phyloP scores from a whole-genome alignment of 495 filamentous ascomycete genomes.

The Xylaria venustula region DNA sequence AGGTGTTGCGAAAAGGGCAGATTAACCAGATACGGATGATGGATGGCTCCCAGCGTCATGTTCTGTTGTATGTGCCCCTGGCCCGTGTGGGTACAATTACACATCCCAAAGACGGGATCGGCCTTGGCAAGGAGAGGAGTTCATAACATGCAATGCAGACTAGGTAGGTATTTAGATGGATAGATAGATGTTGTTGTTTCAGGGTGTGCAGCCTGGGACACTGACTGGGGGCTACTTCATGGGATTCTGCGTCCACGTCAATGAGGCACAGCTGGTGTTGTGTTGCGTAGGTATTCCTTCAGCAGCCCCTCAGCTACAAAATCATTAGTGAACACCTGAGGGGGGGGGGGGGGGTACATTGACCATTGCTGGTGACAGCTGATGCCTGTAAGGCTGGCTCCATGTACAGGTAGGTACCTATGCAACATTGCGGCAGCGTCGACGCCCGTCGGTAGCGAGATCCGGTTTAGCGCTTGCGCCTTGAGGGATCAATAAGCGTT shows the following conservation, averaged over 20 bases:
- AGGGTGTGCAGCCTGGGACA: too few species aligned
- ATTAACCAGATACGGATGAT: conserved; percentile 10
- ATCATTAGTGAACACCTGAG: conserved; percentile 1
- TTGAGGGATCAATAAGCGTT: not conserved
- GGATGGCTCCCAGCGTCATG: not conserved
- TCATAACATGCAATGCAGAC: not conserved
- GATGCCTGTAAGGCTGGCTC: not conserved
- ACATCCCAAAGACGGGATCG: not conserved
- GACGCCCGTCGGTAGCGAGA: conserved; percentile 27
- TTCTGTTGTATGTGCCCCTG: conserved; percentile 4
- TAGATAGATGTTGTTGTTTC: too few species aligned
- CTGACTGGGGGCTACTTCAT: too few species aligned
- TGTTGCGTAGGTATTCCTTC: too few species aligned
- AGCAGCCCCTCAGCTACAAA: conserved; percentile 3
- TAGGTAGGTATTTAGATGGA: not conserved
- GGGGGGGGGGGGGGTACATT: not conserved
- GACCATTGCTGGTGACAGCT: conserved; percentile 9
- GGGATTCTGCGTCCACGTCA: not conserved
- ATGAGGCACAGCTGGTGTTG: not conserved
- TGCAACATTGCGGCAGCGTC: conserved; percentile 22
- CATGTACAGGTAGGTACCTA: not conserved
- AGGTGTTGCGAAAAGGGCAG: not conserved
- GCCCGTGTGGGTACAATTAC: not conserved
- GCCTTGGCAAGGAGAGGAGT: not conserved
- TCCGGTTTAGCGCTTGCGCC: conserved; percentile 26